phyloP scores from a whole-genome alignment of 1,139 yeast species.

The Ogataea hybrid region DNA sequence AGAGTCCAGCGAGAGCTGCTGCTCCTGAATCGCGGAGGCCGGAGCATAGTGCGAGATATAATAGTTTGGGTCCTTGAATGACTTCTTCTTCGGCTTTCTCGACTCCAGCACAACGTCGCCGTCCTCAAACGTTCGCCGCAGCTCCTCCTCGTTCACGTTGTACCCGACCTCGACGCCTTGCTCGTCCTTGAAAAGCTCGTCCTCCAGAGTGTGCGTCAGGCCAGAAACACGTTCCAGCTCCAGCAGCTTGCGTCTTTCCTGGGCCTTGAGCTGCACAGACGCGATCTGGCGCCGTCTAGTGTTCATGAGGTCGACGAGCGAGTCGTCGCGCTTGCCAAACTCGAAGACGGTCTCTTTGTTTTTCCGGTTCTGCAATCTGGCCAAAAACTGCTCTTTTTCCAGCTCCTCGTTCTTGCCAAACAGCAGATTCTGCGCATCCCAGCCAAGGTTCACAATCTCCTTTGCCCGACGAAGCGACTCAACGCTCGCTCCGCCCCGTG shows the following conservation, averaged over 20 bases:
- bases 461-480: slow-evolving; percentile 85
- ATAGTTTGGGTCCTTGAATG: slow-evolving; percentile 74
- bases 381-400: slow-evolving; percentile 73
- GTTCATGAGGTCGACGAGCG: slow-evolving; percentile 79
- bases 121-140: slow-evolving; percentile 57
- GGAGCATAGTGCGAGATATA: slow-evolving; percentile 93
- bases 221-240: slow-evolving; percentile 80
- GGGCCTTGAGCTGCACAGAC: slow-evolving; percentile 68
- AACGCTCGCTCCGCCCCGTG: slow-evolving; percentile 81
- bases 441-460: slow-evolving; percentile 72
- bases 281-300: slow-evolving; percentile 85
- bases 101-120: slow-evolving; percentile 47
- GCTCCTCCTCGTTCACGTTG: slow-evolving; percentile 48
- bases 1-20: slow-evolving; percentile 58
- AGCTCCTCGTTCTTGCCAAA: slow-evolving; percentile 73
- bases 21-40: slow-evolving; percentile 73
- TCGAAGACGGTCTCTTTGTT: slow-evolving; percentile 93
- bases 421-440: slow-evolving; percentile 85
- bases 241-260: slow-evolving; percentile 63
- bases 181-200: slow-evolving; percentile 57
- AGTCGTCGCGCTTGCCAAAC: slow-evolving; percentile 68
- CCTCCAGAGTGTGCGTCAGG: slow-evolving; percentile 67
- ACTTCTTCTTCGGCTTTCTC: slow-evolving; percentile 36
- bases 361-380: slow-evolving; percentile 63
- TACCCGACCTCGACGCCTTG: slow-evolving; percentile 58